Evolutionary conservation across 2,329 filamentous ascomycete species (phyloP), one percentile per base, ranked within the genome.

Genomic region (Cercospora canescens): DNA sequence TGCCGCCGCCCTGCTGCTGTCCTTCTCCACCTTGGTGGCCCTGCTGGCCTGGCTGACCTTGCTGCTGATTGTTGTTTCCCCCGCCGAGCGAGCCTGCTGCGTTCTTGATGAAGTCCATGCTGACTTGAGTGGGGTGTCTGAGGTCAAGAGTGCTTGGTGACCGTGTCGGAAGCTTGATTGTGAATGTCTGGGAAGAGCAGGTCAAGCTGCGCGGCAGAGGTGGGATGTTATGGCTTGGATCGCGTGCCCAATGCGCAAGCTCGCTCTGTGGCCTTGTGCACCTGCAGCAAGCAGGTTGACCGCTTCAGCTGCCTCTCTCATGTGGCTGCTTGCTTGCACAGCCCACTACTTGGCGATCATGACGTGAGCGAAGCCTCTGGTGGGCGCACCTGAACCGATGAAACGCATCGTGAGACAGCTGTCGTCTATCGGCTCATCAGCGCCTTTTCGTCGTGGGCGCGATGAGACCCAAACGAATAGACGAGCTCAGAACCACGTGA

Each of bases 41-140:
- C 48, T 65, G 64, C 55, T 67, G 52, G 11, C 60, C 18, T 48
- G 74, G 67, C 65, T 76, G 60, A 54, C 62, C 57, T 76, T 72
- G 64, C 73, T 71, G 71, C 76, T 72, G 69, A 48, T 78, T 65
- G 63, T 69, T 70, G 39, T 50, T 52, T 30, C 21, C 45, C 12
- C 78, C 77, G 69, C 64, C 54, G 41, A 64, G 62, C 26, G 78
- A 50, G 48, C 79, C 80, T 71, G 79, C 76, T 69, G 80, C 72
- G 70, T 83, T 80, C 73, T 83, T 82, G 77, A 83, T 73, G 73
- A 79, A 83, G 70, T 84, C 81, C 81, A 84, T 83, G 73, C 30
- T 78, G 66, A 60, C 30, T 32, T 24, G 12, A 37, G 60, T 57
- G 60, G 5, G 21, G 41, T 34, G n/a, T 34, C 34, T 54, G n/a